Evolutionary conservation across 23 red algal species (phyloP).

Genomic region (Pyropia yezoensis): DNA sequence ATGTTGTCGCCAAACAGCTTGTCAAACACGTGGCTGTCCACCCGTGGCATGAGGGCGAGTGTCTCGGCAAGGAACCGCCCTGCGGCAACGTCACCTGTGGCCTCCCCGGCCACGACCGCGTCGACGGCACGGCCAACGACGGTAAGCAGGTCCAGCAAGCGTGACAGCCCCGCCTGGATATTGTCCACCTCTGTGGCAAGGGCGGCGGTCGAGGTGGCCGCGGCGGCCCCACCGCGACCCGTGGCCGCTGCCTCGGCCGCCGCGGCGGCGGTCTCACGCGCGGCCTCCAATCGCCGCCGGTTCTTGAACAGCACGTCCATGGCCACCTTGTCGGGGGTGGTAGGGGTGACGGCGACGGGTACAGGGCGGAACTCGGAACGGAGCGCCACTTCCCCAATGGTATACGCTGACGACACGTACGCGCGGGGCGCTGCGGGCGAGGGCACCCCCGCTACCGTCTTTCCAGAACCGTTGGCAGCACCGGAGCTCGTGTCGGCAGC

Average conservation of each 20-base stretch:
- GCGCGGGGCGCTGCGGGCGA: constrained; percentile 2
- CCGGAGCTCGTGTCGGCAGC: constrained; percentile 15
- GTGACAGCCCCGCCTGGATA: constrained; percentile 40
- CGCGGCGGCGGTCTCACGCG: constrained; percentile 10
- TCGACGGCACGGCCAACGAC: constrained; percentile 53
- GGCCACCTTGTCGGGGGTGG: constrained; percentile 59
- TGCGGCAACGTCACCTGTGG: constrained; percentile 50
- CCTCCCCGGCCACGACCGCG: constrained; percentile 51
- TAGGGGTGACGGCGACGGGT: constrained; percentile 42
- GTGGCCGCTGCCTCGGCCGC: constrained; percentile 4
- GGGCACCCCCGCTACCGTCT: not conserved
- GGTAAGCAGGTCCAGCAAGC: constrained; percentile 50
- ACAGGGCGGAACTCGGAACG: constrained; percentile 68
- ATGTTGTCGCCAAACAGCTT: constrained; percentile 65
- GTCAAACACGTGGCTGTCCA: constrained; percentile 52
- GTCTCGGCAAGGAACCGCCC: constrained; percentile 82
- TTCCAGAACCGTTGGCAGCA: not conserved
- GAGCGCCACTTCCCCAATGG: constrained; percentile 57
- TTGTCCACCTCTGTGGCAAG: constrained; percentile 53
- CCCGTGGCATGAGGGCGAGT: constrained; percentile 60
- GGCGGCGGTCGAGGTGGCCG: not conserved
- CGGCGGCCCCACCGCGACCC: too few relatives aligned
- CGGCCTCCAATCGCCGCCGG: constrained; percentile 29
- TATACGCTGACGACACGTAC: constrained; percentile 62
- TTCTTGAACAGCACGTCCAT: constrained; percentile 74